These are phyloP conservation scores for Crotalaria pallida DNA, from an alignment of 306 rosid genomes.

Conservation along the genomic window DNA sequence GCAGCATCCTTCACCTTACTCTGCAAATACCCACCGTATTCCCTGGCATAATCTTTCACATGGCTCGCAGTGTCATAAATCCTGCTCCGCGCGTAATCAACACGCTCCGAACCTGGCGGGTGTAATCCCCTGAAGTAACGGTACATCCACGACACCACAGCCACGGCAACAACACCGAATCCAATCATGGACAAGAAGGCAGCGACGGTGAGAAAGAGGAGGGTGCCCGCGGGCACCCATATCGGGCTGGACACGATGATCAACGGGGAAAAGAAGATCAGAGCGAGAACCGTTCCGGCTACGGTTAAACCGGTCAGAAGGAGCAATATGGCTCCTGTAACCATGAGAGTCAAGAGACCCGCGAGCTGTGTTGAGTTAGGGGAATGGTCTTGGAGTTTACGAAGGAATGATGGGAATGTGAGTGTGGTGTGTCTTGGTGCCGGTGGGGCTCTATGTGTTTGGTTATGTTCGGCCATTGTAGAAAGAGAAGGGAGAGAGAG, in stretches of 20 bases:
- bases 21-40: slow-evolving; percentile 81
- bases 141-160: slow-evolving; percentile 54
- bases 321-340: slow-evolving; percentile 51
- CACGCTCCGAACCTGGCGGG: slow-evolving; percentile 74
- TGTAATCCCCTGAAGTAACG: slow-evolving; percentile 63
- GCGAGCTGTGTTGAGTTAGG: slow-evolving; percentile 56
- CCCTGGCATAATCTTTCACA: slow-evolving; percentile 79
- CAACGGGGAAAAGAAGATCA: slow-evolving; percentile 49
- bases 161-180: slow-evolving; percentile 27
- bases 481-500: background rate
- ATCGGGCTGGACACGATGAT: slow-evolving; percentile 59
- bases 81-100: slow-evolving; percentile 68
- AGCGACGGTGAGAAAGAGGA: slow-evolving; percentile 29
- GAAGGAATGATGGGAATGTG: slow-evolving; percentile 26
- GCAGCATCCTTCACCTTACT: slow-evolving; percentile 79
- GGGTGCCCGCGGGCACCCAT: slow-evolving; percentile 53
- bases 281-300: slow-evolving; percentile 27
- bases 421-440: background rate
- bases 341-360: slow-evolving; percentile 44
- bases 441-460: slow-evolving; percentile 17
- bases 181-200: slow-evolving; percentile 47
- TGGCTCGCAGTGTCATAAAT: slow-evolving; percentile 75
- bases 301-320: slow-evolving; percentile 51
- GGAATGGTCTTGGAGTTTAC: slow-evolving; percentile 32
- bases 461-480: slow-evolving; percentile 57